Percentiles rank a stretch among this genome's conserved stretches.
Conservation (phyloP, 2,329 filamentous ascomycete genomes). For the Aspergillus ochraceoroseus region DNA sequence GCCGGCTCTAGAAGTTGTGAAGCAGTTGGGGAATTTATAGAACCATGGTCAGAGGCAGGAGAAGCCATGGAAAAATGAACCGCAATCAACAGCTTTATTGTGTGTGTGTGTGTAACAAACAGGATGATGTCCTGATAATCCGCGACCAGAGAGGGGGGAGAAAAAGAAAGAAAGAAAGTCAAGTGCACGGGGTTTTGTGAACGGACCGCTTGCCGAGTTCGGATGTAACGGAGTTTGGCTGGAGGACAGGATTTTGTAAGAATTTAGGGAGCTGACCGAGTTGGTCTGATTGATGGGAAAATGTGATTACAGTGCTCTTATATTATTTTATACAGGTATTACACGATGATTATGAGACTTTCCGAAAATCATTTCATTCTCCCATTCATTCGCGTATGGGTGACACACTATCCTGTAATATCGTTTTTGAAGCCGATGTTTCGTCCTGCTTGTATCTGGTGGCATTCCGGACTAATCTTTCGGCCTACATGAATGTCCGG, state of each 20-base stretch:
- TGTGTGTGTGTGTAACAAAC: too few relatives aligned
- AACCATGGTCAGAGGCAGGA: slow-evolving; percentile 16
- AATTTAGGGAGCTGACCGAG: slow-evolving; percentile 10
- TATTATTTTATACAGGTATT: too few relatives aligned
- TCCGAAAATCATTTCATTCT: too few relatives aligned
- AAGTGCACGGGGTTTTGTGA: not conserved
- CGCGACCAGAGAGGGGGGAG: not conserved
- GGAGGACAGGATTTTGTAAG: not conserved
- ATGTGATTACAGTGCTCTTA: too few relatives aligned
- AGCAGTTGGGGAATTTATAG: slow-evolving; percentile 17
- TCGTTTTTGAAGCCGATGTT: too few relatives aligned
- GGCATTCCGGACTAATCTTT: too few relatives aligned
- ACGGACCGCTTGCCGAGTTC: slow-evolving; percentile 17
- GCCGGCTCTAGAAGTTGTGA: slow-evolving; percentile 7
- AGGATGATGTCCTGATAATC: not conserved
- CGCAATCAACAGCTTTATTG: not conserved
- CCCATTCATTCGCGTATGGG: too few relatives aligned
- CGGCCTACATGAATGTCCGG: too few relatives aligned
- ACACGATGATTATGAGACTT: too few relatives aligned
- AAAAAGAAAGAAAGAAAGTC: not conserved
- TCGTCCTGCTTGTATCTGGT: too few relatives aligned
- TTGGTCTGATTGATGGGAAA: too few relatives aligned
- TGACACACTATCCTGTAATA: too few relatives aligned
- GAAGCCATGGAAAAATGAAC: slow-evolving; percentile 21
- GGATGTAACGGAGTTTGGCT: slow-evolving; percentile 31